Evolutionary conservation across 1,139 yeast species (phyloP).

Genomic region (Sugiyamaella xylanicola): DNA sequence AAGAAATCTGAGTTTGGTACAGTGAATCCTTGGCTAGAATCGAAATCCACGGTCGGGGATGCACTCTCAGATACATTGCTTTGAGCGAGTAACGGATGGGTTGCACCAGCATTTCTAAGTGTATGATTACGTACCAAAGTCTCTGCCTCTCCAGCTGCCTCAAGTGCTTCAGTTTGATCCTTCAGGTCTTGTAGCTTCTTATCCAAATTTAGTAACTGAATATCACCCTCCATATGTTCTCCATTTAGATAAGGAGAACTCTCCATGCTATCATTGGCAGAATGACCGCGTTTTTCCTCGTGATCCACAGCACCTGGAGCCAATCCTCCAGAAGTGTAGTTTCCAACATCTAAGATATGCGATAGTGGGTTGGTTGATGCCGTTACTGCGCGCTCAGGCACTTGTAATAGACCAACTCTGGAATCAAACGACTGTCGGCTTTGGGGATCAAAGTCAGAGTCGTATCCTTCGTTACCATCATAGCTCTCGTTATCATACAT

Average conservation of each 20-base stretch:
- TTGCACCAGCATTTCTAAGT: slow-evolving; percentile 1
- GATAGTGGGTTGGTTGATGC: slow-evolving; percentile 11
- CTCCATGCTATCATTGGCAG: slow-evolving; percentile 16
- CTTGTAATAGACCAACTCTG: slow-evolving; percentile 2
- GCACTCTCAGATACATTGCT: not conserved
- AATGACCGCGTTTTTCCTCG: slow-evolving; percentile 20
- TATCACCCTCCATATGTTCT: slow-evolving; percentile 29
- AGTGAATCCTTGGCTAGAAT: slow-evolving; percentile 22
- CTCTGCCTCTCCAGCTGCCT: slow-evolving; percentile 32
- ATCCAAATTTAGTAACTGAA: slow-evolving; percentile 35
- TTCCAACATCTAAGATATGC: slow-evolving; percentile 34
- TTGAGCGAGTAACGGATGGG: not conserved
- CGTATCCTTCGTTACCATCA: not conserved
- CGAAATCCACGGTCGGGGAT: not conserved
- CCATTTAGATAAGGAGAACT: slow-evolving; percentile 19
- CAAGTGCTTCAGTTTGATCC: slow-evolving; percentile 25
- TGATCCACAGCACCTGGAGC: slow-evolving; percentile 37
- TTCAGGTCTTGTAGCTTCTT: slow-evolving; percentile 29
- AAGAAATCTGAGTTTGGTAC: slow-evolving; percentile 29
- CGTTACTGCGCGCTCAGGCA: slow-evolving; percentile 7
- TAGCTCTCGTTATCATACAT: not conserved
- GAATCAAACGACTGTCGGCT: slow-evolving; percentile 15
- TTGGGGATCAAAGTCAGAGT: not conserved
- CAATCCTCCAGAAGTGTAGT: slow-evolving; percentile 36
- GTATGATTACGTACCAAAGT: slow-evolving; percentile 35